Evolutionary conservation across 202 grass and related monocot species (phyloP).

Genomic region (Brachypodium distachyon): DNA sequence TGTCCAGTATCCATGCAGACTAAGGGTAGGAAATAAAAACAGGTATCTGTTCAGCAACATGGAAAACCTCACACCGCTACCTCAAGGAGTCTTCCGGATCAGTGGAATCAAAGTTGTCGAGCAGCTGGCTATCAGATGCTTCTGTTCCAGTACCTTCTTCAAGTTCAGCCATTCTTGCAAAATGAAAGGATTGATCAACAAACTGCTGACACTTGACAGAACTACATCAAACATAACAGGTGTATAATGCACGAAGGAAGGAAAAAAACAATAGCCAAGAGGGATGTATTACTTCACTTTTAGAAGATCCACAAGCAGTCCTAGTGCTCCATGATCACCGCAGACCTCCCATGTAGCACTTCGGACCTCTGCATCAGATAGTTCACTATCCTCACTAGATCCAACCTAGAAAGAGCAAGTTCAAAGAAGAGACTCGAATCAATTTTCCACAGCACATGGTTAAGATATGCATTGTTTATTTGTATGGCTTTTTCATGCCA

Average conservation of each 20-base stretch:
- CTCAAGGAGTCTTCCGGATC: constrained; percentile 14
- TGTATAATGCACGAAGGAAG: neutral
- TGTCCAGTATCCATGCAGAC: neutral
- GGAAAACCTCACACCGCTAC: neutral
- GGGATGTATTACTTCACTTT: constrained; percentile 52
- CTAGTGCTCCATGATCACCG: constrained; percentile 65
- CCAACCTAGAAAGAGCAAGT: constrained; percentile 35
- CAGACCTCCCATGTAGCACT: constrained; percentile 87
- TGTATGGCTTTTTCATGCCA: neutral
- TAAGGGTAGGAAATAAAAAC: neutral
- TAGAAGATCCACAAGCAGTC: constrained; percentile 89
- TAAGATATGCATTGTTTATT: too few relatives aligned
- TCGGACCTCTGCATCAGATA: constrained; percentile 45
- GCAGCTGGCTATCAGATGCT: constrained; percentile 52
- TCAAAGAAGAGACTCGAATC: neutral
- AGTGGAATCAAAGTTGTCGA: constrained; percentile 28
- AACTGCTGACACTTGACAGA: neutral
- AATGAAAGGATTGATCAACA: neutral
- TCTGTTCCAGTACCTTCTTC: constrained; percentile 85
- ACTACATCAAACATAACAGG: neutral
- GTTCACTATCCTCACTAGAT: constrained; percentile 42
- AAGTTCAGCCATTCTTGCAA: constrained; percentile 70
- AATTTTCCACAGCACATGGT: neutral
- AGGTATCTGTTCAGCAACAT: neutral
- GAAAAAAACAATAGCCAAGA: neutral